Percentiles rank a stretch among this genome's conserved stretches.
Evolutionary conservation across 2,329 filamentous ascomycete species (phyloP).

Genomic region (Eutypella sp.): DNA sequence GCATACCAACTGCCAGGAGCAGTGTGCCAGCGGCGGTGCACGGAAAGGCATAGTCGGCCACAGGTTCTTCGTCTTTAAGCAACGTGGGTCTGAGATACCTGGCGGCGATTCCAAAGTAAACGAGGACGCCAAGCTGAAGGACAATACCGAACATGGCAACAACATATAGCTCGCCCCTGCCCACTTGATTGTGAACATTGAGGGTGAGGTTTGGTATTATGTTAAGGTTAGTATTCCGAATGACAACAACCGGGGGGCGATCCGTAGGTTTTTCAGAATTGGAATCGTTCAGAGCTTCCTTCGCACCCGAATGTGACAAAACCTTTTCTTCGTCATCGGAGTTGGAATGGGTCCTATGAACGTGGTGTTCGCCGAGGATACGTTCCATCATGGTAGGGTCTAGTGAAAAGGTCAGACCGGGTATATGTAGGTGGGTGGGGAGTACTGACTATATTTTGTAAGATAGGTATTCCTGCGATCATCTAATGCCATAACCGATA

Average conservation of each 20-base stretch:
- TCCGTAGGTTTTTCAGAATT: no score
- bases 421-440: no score
- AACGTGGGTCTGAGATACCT: not conserved
- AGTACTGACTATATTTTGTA: no score
- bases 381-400: no score
- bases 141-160: slow-evolving; percentile 14
- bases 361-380: no score
- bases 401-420: no score
- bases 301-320: no score
- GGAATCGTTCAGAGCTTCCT: no score
- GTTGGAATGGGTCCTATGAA: no score
- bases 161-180: slow-evolving; percentile 7
- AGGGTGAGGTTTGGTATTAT: slow-evolving; percentile 14
- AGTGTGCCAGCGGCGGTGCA: slow-evolving; percentile 22
- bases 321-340: no score
- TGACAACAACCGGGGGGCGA: not conserved
- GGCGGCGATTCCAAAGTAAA: slow-evolving; percentile 11
- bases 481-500: no score
- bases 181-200: slow-evolving; percentile 6
- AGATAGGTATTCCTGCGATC: no score
- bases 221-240: slow-evolving; percentile 2
- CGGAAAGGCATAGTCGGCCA: slow-evolving; percentile 19
- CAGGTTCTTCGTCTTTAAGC: not conserved
- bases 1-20: slow-evolving; percentile 20
- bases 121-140: slow-evolving; percentile 19